Base-by-base conservation (phyloP, 2,329 filamentous ascomycete species). In the Botryotinia calthae region DNA sequence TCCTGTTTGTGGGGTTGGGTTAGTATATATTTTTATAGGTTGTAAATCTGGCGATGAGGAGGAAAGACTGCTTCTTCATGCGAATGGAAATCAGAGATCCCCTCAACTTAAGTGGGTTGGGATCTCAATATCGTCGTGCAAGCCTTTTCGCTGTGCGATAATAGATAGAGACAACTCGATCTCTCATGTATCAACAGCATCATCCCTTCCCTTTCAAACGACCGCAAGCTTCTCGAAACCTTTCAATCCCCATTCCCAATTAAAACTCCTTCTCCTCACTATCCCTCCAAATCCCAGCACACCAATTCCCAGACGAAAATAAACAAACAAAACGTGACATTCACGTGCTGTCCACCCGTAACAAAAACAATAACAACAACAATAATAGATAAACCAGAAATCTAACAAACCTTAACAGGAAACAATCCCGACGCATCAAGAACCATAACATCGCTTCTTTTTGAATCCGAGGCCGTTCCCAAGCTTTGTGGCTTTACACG, bases 1-100 rank as follows among this genome's bases (percentile, higher is more conserved):
- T 65, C 65, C 73, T 77, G 28, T 8, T 44, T 25, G 37, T 3
- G 14, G 7, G n/a, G 9, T 0, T 42, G 37, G 10, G n/a, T 68
- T 42, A 68, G 48, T 14, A 2, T 7, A 12, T 42, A 51, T 16
- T 51, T 12, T 51, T 51, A 25, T 12, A 25, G 14, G 48, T 25
- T 2, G 16, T n/a, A 9, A 2, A n/a, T 51, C 0, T 1, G 25
- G 10, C 5, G 48, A n/a, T 14, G 10, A 51, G 25, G n/a, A 51
- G 1, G 0, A 12, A 2, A 4, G 25, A 25, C 4, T 4, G 46
- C 4, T 25, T 48, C 7, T 25, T 48, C 2, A 12, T 12, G 46
- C 4, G 7, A 22, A 46, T 9, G 20, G 4, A 48, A 25, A 48
- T 10, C 4, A 4, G 46, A 25, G 46, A 10, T 22, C 20, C 22